Evolutionary conservation across 2,329 filamentous ascomycete genomes (phyloP).

Genomic region (Phialophora chinensis): DNA sequence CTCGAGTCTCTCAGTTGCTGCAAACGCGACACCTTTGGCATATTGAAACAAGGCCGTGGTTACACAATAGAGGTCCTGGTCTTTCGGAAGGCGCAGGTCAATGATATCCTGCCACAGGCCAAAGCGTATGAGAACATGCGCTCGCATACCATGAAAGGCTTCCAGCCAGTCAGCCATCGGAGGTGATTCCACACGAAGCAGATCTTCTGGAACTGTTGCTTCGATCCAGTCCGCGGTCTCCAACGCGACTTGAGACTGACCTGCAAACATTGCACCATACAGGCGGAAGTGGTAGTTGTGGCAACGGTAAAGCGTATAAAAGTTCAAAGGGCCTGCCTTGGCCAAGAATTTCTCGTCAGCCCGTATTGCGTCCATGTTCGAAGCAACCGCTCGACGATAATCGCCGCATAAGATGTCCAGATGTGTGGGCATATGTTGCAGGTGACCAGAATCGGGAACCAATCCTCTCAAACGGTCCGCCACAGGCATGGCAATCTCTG

Average conservation of each 20-base stretch:
- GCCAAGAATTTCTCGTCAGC: conserved; percentile 72
- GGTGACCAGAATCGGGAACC: conserved; percentile 72
- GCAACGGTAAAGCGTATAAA: conserved; percentile 77
- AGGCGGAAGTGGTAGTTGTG: conserved; percentile 78
- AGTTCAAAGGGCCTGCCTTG: conserved; percentile 67
- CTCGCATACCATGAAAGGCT: conserved; percentile 69
- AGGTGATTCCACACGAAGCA: conserved; percentile 68
- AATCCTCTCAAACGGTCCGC: conserved; percentile 68
- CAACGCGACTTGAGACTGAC: conserved; percentile 66
- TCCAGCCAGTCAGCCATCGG: conserved; percentile 83
- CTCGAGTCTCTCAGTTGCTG: conserved; percentile 61
- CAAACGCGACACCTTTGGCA: conserved; percentile 69
- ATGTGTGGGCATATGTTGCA: conserved; percentile 79
- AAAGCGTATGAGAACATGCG: conserved; percentile 75
- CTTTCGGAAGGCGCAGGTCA: conserved; percentile 60
- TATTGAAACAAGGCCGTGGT: conserved; percentile 74
- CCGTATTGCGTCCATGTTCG: conserved; percentile 69
- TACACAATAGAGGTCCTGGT: conserved; percentile 68
- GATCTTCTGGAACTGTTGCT: conserved; percentile 64
- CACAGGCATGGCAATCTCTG: conserved; percentile 66
- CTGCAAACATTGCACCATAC: conserved; percentile 80
- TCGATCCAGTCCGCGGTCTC: conserved; percentile 67
- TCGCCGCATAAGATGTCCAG: conserved; percentile 76
- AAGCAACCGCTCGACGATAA: conserved; percentile 69
- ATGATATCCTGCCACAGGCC: conserved; percentile 73